A percentile compares a stretch with the other conserved stretches of the same genome.
These are phyloP conservation scores for Dryadomyces sulphureus DNA, from an alignment of 2,329 filamentous ascomycete species.

Conservation along the genomic window DNA sequence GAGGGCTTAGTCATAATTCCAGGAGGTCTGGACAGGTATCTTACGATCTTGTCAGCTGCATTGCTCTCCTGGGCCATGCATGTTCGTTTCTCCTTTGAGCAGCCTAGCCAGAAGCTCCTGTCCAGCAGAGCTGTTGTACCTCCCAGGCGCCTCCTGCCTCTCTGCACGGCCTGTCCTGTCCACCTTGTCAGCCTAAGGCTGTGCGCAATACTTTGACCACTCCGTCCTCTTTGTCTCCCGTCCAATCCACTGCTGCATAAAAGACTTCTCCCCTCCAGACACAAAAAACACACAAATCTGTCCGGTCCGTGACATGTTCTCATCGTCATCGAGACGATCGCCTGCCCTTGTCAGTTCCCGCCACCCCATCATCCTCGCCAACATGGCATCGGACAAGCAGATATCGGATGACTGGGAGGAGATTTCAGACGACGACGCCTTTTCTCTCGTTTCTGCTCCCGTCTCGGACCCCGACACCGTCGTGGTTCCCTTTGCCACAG, in stretches of 20 bases:
- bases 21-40: too few species aligned
- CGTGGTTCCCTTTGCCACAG: neutral
- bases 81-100: too few species aligned
- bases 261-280: too few species aligned
- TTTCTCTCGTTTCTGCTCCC: neutral
- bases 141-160: too few species aligned
- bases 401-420: constrained; percentile 1
- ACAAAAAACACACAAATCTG: neutral
- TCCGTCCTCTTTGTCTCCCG: neutral
- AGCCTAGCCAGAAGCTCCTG: too few species aligned
- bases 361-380: neutral
- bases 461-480: neutral
- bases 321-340: neutral
- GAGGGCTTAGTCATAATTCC: too few species aligned
- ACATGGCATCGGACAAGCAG: neutral
- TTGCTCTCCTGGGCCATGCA: too few species aligned
- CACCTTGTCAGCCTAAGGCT: neutral
- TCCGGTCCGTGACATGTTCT: neutral
- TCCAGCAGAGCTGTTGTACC: too few species aligned
- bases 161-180: too few species aligned
- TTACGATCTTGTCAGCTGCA: too few species aligned
- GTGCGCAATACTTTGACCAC: neutral
- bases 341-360: neutral
- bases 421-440: neutral
- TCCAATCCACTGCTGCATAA: neutral